phyloP scores from a whole-genome alignment of 805 yeast genomes.

The Sugiyamaella qingdaonensis region DNA sequence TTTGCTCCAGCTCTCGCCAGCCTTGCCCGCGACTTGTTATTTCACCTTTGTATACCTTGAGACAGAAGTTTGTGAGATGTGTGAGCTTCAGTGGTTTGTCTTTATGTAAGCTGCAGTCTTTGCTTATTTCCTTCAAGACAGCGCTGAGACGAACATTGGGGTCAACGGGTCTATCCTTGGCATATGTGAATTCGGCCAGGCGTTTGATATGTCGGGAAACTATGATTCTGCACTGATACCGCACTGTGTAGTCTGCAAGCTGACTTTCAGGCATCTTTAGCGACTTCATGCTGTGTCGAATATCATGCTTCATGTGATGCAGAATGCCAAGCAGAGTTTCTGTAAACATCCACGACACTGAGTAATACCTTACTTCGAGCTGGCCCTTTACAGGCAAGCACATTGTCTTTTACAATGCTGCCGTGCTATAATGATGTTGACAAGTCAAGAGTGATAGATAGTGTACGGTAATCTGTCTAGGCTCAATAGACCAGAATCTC shows the following conservation, averaged over 20 bases:
- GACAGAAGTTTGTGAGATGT: neutral
- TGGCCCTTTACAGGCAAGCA: conserved; percentile 1
- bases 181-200: conserved; percentile 5
- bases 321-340: neutral
- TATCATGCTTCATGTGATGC: conserved; percentile 1
- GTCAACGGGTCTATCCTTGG: neutral
- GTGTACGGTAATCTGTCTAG: neutral
- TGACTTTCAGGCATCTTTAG: neutral
- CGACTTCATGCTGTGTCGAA: neutral
- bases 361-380: neutral
- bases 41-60: neutral
- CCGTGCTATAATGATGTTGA: too few species aligned
- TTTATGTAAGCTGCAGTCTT: neutral
- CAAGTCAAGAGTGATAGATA: neutral
- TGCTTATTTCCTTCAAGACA: neutral
- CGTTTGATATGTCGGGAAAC: conserved; percentile 29
- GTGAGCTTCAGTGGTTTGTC: neutral
- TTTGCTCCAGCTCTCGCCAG: neutral
- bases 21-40: neutral
- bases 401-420: neutral
- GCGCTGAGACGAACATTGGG: neutral
- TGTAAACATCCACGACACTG: conserved; percentile 5
- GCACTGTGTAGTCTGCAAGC: neutral
- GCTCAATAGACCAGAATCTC: neutral
- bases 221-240: conserved; percentile 4